phyloP scores from a whole-genome alignment of 768 basidiomycete species.

The Tylopilus intermedius region DNA sequence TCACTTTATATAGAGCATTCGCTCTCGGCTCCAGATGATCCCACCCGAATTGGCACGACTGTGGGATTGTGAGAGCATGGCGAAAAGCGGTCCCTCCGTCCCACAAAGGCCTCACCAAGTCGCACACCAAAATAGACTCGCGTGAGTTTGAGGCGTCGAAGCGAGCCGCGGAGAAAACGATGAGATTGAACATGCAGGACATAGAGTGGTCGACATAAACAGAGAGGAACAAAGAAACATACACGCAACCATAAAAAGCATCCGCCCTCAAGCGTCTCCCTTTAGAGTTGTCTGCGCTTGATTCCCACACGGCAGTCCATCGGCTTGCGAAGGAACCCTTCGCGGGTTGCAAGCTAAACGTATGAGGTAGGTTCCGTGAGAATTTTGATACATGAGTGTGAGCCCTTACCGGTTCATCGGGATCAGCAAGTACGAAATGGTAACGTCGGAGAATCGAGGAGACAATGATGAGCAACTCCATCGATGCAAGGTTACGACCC shows the following conservation, averaged over 20 bases:
- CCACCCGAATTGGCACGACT: background rate
- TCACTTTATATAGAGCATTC: constrained; percentile 10
- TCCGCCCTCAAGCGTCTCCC: background rate
- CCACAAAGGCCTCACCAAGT: background rate
- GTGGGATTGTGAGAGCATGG: constrained; percentile 8
- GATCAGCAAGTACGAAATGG: constrained; percentile 62
- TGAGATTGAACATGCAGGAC: background rate
- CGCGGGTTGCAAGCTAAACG: constrained; percentile 61
- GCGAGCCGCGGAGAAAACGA: background rate
- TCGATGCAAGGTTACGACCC: constrained; percentile 72
- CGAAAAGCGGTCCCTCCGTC: background rate
- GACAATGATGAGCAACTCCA: constrained; percentile 78
- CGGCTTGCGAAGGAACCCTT: constrained; percentile 88
- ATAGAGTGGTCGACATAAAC: background rate
- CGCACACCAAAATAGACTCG: constrained; percentile 17
- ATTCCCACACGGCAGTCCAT: constrained; percentile 68
- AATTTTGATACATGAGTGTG: constrained; percentile 1
- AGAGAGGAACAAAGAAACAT: background rate
- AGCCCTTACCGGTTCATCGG: constrained; percentile 49
- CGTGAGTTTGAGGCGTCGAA: background rate
- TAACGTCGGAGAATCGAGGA: constrained; percentile 76
- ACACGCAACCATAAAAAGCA: background rate
- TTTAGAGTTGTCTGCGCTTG: constrained; percentile 47
- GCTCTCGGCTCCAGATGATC: background rate
- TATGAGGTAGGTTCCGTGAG: constrained; percentile 1